Base-by-base conservation (phyloP, 371 early-diverging fungal genomes). In the Mucor plumbeus region DNA sequence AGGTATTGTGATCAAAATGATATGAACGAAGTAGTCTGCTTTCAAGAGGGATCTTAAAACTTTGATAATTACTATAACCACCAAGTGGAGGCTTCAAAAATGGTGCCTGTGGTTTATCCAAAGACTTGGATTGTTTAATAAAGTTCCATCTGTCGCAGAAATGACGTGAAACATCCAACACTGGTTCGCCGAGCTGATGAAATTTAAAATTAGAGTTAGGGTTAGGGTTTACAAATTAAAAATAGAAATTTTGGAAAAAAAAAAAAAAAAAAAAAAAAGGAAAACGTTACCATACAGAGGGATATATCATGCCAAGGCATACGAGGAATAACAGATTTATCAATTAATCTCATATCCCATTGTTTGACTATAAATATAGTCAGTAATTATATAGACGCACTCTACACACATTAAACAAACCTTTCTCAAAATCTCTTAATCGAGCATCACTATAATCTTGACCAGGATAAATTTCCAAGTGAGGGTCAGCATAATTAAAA, bases 271-370 rank as follows among this genome's bases (percentile, higher is more conserved):
- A 21, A 50, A 9, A 44, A 41, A 13, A 21, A 17, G 21, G 35
- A 31, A 44, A 21, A n/a, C 77, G 65, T 67, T 74, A 81, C 86
- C 83, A 93, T 80, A 59, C 86, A 90, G 58, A 92, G 75, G 6
- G 91, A 90, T 19, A 97, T 88, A 69, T 97, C 98, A 78, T 97
- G 97, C 98, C 98, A 97, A 19, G 97, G 96, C 97, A 97, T 94
- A 61, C 97, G 86, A n/a, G 95, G 88, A 6, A 85, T 75, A 19
- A 65, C 71, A 15, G 82, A 76, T 48, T 89, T 85, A 70, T 92
- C 87, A 55, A 93, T 84, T 58, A 91, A 65, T 34, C 80, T 74
- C 72, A 79, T 81, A 59, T 87, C 82, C 75, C 83, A 82, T 48
- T 85, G 65, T 65, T 87, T 79, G 39, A 94, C 90, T 83, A 48